Conservation (phyloP, 2,329 filamentous ascomycete genomes). For the Zarea fungicola region DNA sequence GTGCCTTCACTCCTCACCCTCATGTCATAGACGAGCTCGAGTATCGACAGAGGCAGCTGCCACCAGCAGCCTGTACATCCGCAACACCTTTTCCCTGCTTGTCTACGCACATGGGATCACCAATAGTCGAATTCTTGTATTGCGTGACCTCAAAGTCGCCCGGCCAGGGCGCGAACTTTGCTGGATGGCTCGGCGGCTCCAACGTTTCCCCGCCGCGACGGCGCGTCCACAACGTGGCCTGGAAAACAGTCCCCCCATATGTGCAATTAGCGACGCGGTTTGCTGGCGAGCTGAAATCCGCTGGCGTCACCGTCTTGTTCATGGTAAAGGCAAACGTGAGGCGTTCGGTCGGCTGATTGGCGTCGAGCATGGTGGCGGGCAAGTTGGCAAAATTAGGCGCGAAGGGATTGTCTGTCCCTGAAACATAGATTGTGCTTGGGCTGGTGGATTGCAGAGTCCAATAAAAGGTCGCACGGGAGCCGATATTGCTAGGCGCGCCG, state of each 20-base stretch:
- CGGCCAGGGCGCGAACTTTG: slow-evolving; percentile 45
- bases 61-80: slow-evolving; percentile 30
- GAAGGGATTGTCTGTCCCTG: slow-evolving; percentile 51
- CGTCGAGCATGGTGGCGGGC: slow-evolving; percentile 43
- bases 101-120: slow-evolving; percentile 50
- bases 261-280: slow-evolving; percentile 49
- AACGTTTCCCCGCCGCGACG: slow-evolving; percentile 22
- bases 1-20: not conserved
- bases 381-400: slow-evolving; percentile 50
- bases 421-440: slow-evolving; percentile 43
- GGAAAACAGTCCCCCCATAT: slow-evolving; percentile 51
- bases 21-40: slow-evolving; percentile 5
- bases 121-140: slow-evolving; percentile 32
- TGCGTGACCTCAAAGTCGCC: slow-evolving; percentile 53
- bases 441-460: slow-evolving; percentile 35
- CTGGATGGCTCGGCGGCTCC: slow-evolving; percentile 14
- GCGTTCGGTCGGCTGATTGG: slow-evolving; percentile 44
- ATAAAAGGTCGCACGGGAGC: slow-evolving; percentile 47
- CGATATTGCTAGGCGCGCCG: slow-evolving; percentile 16
- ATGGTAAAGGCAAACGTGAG: slow-evolving; percentile 52
- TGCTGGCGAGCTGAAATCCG: slow-evolving; percentile 33
- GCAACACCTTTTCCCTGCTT: slow-evolving; percentile 30
- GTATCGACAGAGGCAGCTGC: slow-evolving; percentile 36
- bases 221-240: slow-evolving; percentile 56
- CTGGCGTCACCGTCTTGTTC: slow-evolving; percentile 48